Evolutionary conservation across 2,329 filamentous ascomycete genomes (phyloP), one percentile per base, ranked within the genome.

Genomic region (Hypoxylon sp.): DNA sequence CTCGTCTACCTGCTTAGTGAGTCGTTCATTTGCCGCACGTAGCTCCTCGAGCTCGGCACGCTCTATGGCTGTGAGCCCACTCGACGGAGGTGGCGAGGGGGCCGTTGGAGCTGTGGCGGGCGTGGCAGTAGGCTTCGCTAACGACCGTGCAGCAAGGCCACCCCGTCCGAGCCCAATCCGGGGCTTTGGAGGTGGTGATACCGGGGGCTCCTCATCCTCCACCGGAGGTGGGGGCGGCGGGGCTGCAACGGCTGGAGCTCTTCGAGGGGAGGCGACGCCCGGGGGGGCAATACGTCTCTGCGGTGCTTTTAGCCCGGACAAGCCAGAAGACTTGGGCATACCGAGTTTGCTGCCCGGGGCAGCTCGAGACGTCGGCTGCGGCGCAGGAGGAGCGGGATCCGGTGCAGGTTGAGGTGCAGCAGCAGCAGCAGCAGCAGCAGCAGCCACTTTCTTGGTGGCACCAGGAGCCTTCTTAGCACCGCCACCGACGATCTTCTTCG

Each of bases 41-140:
- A 98, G 86, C 75, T 97, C 94, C 70, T 97, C 93, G 1, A 99
- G 83, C 77, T 99, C 95, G n/a, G 93, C 92, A 45, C 92, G 88
- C 76, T 99, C 96, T n/a, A 92, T 85, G 7, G 91, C 86, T 19
- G 90, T 87, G 50, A 97, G 83, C 0, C 91, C 91, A 39, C 87
- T 89, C 3, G 85, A 80, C 8, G 86, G 85, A 2, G 88, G 82
- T 0, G 90, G 86, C 1, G 88, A 88, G 34, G 84, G 81, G 1
- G 86, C 82, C 5, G 82, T 80, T 9, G 83, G 79, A 21, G 84
- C 79, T 4, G 81, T 78, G 1, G 85, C 78, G 1, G 86, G 80
- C 12, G 85, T 82, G 6, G 84, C 78, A 14, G 83, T 77, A 39
- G 93, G 92, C 77, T 96, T 96, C 12, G 91, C 90, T 11, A 99